A percentile compares a stretch with the other conserved stretches of the same genome.
phyloP scores from a whole-genome alignment of 73 alveolate genomes.

The Paramecium tetraurelia region DNA sequence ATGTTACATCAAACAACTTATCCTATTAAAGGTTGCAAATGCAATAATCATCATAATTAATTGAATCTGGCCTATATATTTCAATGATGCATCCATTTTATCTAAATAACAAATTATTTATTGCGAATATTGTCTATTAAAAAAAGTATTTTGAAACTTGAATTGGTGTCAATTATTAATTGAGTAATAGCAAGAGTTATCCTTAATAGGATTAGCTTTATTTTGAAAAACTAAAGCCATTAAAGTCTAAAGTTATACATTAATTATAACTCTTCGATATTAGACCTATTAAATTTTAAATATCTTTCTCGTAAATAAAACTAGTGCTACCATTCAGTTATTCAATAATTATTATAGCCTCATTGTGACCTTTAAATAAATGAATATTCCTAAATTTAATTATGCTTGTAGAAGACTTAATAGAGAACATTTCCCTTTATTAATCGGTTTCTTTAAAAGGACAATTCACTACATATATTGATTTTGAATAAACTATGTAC shows the following conservation, averaged over 20 bases:
- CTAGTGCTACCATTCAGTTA: neutral
- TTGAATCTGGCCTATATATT: neutral
- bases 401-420: neutral
- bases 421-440: slow-evolving; percentile 6
- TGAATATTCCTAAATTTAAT: slow-evolving; percentile 28
- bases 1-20: neutral
- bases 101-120: neutral
- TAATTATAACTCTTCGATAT: neutral
- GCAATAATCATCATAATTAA: neutral
- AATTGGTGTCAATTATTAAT: neutral
- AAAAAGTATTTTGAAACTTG: neutral
- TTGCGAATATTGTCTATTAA: neutral
- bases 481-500: slow-evolving; percentile 21
- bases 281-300: neutral
- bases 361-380: neutral
- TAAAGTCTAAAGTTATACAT: neutral
- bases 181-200: neutral
- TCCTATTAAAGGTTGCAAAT: neutral
- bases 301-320: neutral
- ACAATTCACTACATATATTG: neutral
- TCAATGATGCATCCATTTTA: slow-evolving; percentile 2
- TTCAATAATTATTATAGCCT: neutral
- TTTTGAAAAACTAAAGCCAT: neutral
- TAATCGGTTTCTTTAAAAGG: slow-evolving; percentile 30
- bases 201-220: neutral